Conservation (phyloP, 805 yeast genomes). For the Metschnikowia vanudenii region DNA sequence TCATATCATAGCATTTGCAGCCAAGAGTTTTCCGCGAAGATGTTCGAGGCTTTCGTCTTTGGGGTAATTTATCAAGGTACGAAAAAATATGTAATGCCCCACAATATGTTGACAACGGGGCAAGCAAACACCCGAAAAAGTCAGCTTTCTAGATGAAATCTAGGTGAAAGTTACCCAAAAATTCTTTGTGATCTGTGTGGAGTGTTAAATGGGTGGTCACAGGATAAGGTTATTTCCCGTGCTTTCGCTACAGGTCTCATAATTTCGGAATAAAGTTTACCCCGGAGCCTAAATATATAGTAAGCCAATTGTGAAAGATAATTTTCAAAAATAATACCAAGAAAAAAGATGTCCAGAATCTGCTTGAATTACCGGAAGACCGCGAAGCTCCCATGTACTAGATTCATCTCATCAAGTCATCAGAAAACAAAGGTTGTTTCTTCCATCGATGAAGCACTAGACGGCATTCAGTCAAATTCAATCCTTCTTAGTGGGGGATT, state of each 20-base stretch:
- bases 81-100: no score
- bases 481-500: conserved; percentile 49
- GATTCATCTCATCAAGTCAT: neutral
- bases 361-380: neutral
- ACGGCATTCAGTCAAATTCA: conserved; percentile 27
- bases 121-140: no score
- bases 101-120: no score
- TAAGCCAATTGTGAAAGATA: neutral
- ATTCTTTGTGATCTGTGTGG: no score
- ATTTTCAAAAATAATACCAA: neutral
- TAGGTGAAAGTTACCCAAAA: no score
- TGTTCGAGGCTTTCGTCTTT: no score
- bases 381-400: neutral
- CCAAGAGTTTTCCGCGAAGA: no score
- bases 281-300: neutral
- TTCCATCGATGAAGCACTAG: conserved; percentile 31
- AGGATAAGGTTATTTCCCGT: neutral
- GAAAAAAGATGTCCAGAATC: neutral
- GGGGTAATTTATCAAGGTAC: no score
- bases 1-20: no score
- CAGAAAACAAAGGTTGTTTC: conserved; percentile 20
- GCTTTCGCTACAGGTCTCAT: neutral
- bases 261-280: neutral
- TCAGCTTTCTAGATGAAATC: no score
- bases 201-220: no score